Evolutionary conservation across 371 early-diverging fungal species (phyloP).

Genomic region (Mucor sp.): DNA sequence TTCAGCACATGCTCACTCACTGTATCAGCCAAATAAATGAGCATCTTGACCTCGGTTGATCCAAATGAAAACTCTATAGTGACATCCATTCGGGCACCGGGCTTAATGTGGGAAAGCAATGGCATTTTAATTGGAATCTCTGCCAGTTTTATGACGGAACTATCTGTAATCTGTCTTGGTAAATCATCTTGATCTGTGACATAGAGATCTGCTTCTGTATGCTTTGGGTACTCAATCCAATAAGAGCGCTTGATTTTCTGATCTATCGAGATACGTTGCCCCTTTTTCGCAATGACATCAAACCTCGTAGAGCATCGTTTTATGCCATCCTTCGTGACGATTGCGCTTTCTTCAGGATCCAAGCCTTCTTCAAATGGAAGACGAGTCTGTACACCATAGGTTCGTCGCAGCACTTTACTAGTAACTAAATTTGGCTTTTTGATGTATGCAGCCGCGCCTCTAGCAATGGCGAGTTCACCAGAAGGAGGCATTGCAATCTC

Average conservation of each 20-base stretch:
- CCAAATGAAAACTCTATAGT: slow-evolving; percentile 40
- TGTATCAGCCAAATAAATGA: slow-evolving; percentile 10
- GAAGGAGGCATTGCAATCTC: slow-evolving; percentile 52
- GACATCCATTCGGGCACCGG: slow-evolving; percentile 50
- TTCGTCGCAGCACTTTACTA: slow-evolving; percentile 56
- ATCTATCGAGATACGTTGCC: slow-evolving; percentile 40
- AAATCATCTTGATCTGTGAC: slow-evolving; percentile 46
- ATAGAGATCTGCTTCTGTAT: slow-evolving; percentile 35
- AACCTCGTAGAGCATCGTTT: slow-evolving; percentile 51
- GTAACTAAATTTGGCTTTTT: slow-evolving; percentile 52
- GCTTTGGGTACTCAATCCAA: slow-evolving; percentile 40
- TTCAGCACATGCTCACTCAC: slow-evolving; percentile 11
- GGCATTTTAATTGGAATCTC: slow-evolving; percentile 57
- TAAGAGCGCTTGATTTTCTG: slow-evolving; percentile 22
- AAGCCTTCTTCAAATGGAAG: slow-evolving; percentile 53
- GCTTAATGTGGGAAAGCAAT: slow-evolving; percentile 37
- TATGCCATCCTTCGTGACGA: slow-evolving; percentile 49
- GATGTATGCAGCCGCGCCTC: slow-evolving; percentile 56
- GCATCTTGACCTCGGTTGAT: slow-evolving; percentile 14
- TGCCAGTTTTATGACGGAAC: slow-evolving; percentile 48
- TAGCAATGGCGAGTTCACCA: slow-evolving; percentile 52
- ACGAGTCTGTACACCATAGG: slow-evolving; percentile 60
- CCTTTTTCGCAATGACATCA: slow-evolving; percentile 48
- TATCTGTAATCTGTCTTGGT: slow-evolving; percentile 47
- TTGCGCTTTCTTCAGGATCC: slow-evolving; percentile 50